phyloP scores from a whole-genome alignment of 768 basidiomycete species.

The Leccinum barrowsii region DNA sequence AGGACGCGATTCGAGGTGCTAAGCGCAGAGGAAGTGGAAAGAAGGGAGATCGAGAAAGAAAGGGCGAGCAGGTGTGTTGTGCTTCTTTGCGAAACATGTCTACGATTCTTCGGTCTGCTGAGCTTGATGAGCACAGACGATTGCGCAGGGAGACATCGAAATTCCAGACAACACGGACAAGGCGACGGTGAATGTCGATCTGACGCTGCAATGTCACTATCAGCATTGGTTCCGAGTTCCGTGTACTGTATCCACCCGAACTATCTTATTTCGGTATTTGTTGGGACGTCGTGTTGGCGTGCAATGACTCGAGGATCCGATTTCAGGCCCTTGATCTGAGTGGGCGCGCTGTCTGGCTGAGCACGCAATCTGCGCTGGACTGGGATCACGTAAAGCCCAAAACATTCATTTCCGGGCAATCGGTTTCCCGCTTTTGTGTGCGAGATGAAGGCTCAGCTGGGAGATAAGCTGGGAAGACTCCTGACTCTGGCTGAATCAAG shows the following conservation, averaged over 20 bases:
- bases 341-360: slow-evolving; percentile 6
- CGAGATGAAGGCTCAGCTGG: slow-evolving; percentile 13
- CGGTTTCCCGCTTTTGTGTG: slow-evolving; percentile 4
- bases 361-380: slow-evolving; percentile 3
- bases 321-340: slow-evolving; percentile 14
- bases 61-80: slow-evolving; percentile 61
- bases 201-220: slow-evolving; percentile 1
- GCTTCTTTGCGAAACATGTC: not conserved
- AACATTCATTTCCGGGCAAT: slow-evolving; percentile 13
- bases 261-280: slow-evolving; percentile 27
- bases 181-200: slow-evolving; percentile 32
- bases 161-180: slow-evolving; percentile 49
- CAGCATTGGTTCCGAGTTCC: slow-evolving; percentile 5
- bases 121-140: slow-evolving; percentile 38
- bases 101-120: not conserved
- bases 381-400: slow-evolving; percentile 9
- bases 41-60: slow-evolving; percentile 84
- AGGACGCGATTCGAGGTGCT: slow-evolving; percentile 84
- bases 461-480: slow-evolving; percentile 27
- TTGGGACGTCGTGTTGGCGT: slow-evolving; percentile 8
- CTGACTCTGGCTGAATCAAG: not conserved
- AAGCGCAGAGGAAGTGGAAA: slow-evolving; percentile 87
- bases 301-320: slow-evolving; percentile 7
- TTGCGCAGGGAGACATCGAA: slow-evolving; percentile 64
- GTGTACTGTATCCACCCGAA: slow-evolving; percentile 8